Evolutionary conservation across 2,329 filamentous ascomycete genomes (phyloP).

Genomic region (Penicillium concentricum): DNA sequence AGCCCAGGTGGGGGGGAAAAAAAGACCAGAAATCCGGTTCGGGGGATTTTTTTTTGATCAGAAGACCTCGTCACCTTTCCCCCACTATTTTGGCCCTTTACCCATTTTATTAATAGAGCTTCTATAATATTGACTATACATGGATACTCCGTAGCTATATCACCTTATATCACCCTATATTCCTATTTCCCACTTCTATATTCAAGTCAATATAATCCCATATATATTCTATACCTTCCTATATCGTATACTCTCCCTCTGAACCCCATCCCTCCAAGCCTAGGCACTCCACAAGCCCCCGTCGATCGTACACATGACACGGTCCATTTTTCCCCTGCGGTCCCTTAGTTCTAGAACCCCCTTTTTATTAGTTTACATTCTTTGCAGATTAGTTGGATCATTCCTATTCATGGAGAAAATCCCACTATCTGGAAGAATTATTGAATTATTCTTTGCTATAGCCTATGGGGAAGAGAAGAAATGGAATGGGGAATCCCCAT

Average conservation of each 20-base stretch:
- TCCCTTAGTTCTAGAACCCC: slow-evolving; percentile 25
- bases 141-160: too few relatives aligned
- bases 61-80: slow-evolving; percentile 29
- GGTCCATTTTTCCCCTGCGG: slow-evolving; percentile 21
- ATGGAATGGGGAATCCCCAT: not conserved
- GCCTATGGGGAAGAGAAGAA: not conserved
- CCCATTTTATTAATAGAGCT: not conserved
- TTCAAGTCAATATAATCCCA: not conserved
- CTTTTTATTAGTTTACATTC: slow-evolving; percentile 11
- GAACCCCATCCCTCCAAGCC: slow-evolving; percentile 5
- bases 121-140: too few relatives aligned
- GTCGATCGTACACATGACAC: slow-evolving; percentile 30
- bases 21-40: slow-evolving; percentile 25
- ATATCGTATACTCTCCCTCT: not conserved
- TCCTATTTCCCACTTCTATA: too few relatives aligned
- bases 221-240: too few relatives aligned
- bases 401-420: slow-evolving; percentile 26
- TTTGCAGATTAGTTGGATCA: slow-evolving; percentile 8
- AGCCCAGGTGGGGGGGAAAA: slow-evolving; percentile 6
- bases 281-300: slow-evolving; percentile 12
- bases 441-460: not conserved
- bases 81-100: slow-evolving; percentile 15
- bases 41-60: slow-evolving; percentile 34
- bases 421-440: slow-evolving; percentile 16
- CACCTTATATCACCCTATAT: too few relatives aligned